Conservation (phyloP, 495 filamentous ascomycete genomes). For the Staphylotrichum tortipilum region DNA sequence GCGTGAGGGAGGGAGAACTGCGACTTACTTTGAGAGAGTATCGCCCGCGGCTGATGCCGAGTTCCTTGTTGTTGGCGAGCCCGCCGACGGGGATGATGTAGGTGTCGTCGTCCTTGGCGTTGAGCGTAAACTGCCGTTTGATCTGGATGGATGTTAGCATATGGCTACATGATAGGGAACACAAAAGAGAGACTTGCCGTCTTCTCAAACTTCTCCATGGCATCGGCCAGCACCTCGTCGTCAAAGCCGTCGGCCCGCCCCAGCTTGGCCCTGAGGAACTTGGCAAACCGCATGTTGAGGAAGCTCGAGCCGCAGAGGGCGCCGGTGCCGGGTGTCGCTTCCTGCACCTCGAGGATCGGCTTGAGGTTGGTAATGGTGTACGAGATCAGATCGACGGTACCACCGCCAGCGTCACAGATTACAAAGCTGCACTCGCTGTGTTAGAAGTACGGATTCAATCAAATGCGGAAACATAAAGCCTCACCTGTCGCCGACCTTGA, state of each 20-base stretch:
- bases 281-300: slow-evolving; percentile 42
- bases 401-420: slow-evolving; percentile 51
- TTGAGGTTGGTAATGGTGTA: slow-evolving; percentile 45
- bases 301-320: slow-evolving; percentile 49
- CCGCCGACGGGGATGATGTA: slow-evolving; percentile 29
- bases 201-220: slow-evolving; percentile 32
- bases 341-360: slow-evolving; percentile 40
- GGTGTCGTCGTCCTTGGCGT: slow-evolving; percentile 17
- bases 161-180: not conserved
- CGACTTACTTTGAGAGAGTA: slow-evolving; percentile 20
- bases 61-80: slow-evolving; percentile 18
- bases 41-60: slow-evolving; percentile 23
- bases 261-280: slow-evolving; percentile 34
- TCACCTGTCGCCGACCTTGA: slow-evolving; percentile 34
- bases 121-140: slow-evolving; percentile 26
- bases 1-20: not conserved
- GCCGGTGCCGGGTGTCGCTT: slow-evolving; percentile 43
- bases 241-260: slow-evolving; percentile 26
- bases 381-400: slow-evolving; percentile 50
- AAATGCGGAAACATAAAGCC: not conserved
- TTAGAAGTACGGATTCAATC: too few relatives aligned
- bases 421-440: slow-evolving; percentile 34
- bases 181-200: slow-evolving; percentile 9
- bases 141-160: slow-evolving; percentile 3
- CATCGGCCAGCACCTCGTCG: slow-evolving; percentile 28